Base-by-base conservation (phyloP, 169 alveolate species). In the Babesia gibsoni region DNA sequence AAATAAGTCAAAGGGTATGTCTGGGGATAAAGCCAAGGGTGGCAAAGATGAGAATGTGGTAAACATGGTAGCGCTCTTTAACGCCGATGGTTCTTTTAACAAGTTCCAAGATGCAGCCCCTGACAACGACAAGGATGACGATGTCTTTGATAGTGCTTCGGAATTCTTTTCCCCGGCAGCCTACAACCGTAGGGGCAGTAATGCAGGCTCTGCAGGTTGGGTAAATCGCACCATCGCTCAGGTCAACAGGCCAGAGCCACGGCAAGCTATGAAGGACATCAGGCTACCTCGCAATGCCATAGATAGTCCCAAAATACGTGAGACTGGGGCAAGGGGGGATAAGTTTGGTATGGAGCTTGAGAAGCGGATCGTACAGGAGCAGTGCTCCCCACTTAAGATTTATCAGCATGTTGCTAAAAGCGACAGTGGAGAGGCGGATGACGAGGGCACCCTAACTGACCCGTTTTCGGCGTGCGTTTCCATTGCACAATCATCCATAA, bases 51-150 rank as follows among this genome's bases (percentile, higher is more conserved):
- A 67, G 29, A 29, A 27, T n/a, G 27, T 75, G 70, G 46, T 33
- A 1, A 53, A 65, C 37, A 75, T 75, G 84, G 84, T 75, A 16
- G 84, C 84, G 18, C 56, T 75, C 8, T 53, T 49, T 53, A 64
- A 35, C 30, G 80, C 64, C 25, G 81, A 75, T 75, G 84, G 84
- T 12, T 63, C 36, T 16, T 56, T 75, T 27, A 59, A 75, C 37
- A 63, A 39, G 22, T 75, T 75, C 50, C 64, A 65, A n/a, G 66
- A n/a, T 4, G 41, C n/a, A 10, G 59, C 42, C 23, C 42, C 61
- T 46, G 16, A 5, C 2, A 49, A 61, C 25, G 32, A 58, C 23
- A 61, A 32, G 16, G 1, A 9, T 0, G 59, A 43, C 5, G 57
- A 45, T 23, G 22, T 27, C 7, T 0, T 61, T 56, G 72, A 61